phyloP scores from a whole-genome alignment of 2,329 filamentous ascomycete genomes.

The Botrytis byssoidea region DNA sequence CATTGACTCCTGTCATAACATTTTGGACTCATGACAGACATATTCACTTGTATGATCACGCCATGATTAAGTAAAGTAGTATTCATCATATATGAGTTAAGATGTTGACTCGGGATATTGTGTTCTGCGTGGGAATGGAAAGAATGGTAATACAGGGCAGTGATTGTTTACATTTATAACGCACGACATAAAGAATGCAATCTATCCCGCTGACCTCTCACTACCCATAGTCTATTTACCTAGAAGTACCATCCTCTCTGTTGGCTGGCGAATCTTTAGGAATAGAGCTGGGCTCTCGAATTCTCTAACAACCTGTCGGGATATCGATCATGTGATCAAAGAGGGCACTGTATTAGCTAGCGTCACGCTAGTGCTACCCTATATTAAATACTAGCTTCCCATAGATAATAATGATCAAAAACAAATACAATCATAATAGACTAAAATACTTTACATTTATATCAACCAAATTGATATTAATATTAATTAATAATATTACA shows the following conservation, averaged over 20 bases:
- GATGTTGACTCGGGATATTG: not conserved
- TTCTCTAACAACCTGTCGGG: not conserved
- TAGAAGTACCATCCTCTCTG: not conserved
- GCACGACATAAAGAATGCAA: not conserved
- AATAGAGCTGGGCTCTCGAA: not conserved
- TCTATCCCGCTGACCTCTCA: accelerated
- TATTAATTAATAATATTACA: too few species aligned
- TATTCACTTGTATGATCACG: not conserved
- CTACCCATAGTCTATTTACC: not conserved
- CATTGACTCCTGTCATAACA: not conserved
- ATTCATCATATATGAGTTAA: not conserved
- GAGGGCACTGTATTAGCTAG: too few species aligned
- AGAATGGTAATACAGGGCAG: not conserved
- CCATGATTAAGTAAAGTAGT: not conserved
- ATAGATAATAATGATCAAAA: too few species aligned
- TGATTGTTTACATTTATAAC: not conserved
- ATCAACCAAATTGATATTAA: too few species aligned
- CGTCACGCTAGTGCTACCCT: too few species aligned
- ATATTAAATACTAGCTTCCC: too few species aligned
- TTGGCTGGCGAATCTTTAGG: not conserved
- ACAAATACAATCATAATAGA: too few species aligned
- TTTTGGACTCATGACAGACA: not conserved
- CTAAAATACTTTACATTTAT: too few species aligned
- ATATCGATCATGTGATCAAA: too few species aligned
- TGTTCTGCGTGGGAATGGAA: not conserved